Base-by-base conservation (phyloP, 805 yeast species). In the Peterozyma xylosa region DNA sequence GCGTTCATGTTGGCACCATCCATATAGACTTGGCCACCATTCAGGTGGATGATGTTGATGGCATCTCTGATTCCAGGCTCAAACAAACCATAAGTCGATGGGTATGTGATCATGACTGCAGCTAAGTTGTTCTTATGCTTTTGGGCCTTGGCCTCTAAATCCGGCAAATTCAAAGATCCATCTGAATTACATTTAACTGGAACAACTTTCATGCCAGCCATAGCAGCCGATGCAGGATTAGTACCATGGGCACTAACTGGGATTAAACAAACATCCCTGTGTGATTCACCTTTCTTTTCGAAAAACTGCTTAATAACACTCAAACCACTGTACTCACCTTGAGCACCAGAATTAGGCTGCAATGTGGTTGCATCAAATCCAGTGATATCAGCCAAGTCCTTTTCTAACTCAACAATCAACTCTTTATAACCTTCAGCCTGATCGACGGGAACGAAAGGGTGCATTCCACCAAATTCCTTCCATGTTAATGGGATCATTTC, bases 1-100 rank as follows among this genome's bases (percentile, higher is more conserved):
- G 99, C 99, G 62, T 93, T 93, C 99, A 93, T 93, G 67, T 93
- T 93, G 45, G 99, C 99, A 62, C 99, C 99, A 66, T 93, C 99
- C 67, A 91, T 71, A 67, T 93, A 93, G 16, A 93, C 98, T 64
- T 90, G 96, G 21, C 97, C 99, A 45, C 99, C 98, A 55, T 82
- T 63, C 15, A 65, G 54, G 62, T 93, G 99, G 33, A 91, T 86
- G 46, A 81, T 71, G n/a, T 86, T 85, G 54, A 90, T 85, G 21
- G 96, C 96, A 42, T 73, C 71, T 59, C 77, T 81, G 46, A 93
- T 86, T 45, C 89, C 86, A 10, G 96, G 96, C 65, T 91, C 99
- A 57, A 89, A 93, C 48, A 91, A 78, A 45, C 99, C 99, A 60
- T 88, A 93, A 1, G 99, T 93, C 5, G 97, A 89, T 32, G 99